A percentile compares a stretch with the other conserved stretches of the same genome.
These are phyloP conservation scores for Fusarium papillatum DNA, from an alignment of 2,329 filamentous ascomycete species.

Conservation along the genomic window DNA sequence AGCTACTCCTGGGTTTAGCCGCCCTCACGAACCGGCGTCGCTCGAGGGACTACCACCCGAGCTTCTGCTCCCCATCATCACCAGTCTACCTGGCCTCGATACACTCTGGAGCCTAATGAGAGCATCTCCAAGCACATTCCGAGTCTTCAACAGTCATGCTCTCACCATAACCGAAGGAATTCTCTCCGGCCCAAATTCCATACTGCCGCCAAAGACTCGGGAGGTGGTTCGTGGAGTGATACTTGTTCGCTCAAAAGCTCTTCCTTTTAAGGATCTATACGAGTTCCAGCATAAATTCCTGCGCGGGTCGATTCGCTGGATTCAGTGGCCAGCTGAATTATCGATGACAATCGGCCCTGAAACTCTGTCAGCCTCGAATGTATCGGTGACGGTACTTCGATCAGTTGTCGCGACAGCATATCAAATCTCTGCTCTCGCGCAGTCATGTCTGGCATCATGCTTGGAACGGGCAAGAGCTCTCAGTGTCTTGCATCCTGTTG, in stretches of 20 bases:
- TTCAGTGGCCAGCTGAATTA: too few species aligned
- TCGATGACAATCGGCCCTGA: not conserved
- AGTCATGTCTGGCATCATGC: constrained; percentile 34
- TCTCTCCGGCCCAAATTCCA: constrained; percentile 18
- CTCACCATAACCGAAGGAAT: constrained; percentile 11
- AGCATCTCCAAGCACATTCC: constrained; percentile 21
- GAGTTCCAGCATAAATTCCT: too few species aligned
- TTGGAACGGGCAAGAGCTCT: constrained; percentile 24
- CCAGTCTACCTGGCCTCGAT: constrained; percentile 21
- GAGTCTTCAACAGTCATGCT: constrained; percentile 18
- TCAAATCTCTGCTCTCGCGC: constrained; percentile 31
- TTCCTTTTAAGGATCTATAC: constrained; percentile 16
- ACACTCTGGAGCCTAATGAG: constrained; percentile 28
- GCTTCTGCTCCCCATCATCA: constrained; percentile 23
- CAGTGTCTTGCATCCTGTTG: constrained; percentile 16
- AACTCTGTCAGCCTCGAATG: not conserved
- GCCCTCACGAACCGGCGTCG: not conserved
- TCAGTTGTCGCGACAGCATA: constrained; percentile 31
- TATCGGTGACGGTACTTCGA: constrained; percentile 13
- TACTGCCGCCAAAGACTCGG: constrained; percentile 6
- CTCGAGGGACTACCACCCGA: constrained; percentile 25
- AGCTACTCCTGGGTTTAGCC: not conserved
- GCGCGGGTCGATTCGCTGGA: too few species aligned
- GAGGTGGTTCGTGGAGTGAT: constrained; percentile 18
- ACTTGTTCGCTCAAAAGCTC: constrained; percentile 11